These are phyloP conservation scores for Aspergillus sp. DNA, from an alignment of 2,329 filamentous ascomycete genomes.

Conservation along the genomic window DNA sequence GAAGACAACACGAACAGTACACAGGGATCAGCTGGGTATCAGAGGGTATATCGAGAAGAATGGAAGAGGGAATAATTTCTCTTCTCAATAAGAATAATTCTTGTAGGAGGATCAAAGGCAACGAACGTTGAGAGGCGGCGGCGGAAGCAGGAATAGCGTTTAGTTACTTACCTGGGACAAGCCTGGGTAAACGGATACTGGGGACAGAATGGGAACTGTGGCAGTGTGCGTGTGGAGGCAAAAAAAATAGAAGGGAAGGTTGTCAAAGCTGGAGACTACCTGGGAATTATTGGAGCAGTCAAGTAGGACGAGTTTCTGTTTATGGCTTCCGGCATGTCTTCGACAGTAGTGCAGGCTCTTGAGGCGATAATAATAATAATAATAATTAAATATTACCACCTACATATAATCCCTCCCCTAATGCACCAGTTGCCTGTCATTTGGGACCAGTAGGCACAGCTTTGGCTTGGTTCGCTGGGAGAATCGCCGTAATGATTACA, in stretches of 20 bases:
- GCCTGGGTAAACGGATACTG: neutral
- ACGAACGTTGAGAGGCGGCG: too few relatives aligned
- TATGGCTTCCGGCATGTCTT: conserved; percentile 22
- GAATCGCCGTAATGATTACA: neutral
- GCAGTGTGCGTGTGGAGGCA: conserved; percentile 23
- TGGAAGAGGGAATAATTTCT: too few relatives aligned
- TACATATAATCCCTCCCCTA: conserved; percentile 1
- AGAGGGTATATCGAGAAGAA: too few relatives aligned
- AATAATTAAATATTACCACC: neutral
- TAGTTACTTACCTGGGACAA: conserved; percentile 2
- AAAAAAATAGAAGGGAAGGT: conserved; percentile 10
- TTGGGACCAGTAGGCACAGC: conserved; percentile 2
- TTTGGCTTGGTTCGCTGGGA: neutral
- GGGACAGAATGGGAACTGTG: conserved; percentile 19
- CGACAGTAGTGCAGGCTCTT: conserved; percentile 11
- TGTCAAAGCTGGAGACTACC: conserved; percentile 12
- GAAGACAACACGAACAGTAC: too few relatives aligned
- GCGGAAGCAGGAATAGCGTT: conserved; percentile 6
- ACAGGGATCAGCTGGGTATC: too few relatives aligned
- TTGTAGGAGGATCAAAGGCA: too few relatives aligned
- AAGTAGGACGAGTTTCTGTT: conserved; percentile 23
- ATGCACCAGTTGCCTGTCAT: conserved; percentile 10
- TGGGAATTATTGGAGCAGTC: conserved; percentile 14
- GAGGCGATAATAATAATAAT: conserved; percentile 5
- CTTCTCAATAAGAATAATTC: too few relatives aligned